Percentiles rank a stretch among this genome's conserved stretches.
These are phyloP conservation scores for Solanum etuberosum DNA, from an alignment of 257 asterid genomes.

Conservation along the genomic window DNA sequence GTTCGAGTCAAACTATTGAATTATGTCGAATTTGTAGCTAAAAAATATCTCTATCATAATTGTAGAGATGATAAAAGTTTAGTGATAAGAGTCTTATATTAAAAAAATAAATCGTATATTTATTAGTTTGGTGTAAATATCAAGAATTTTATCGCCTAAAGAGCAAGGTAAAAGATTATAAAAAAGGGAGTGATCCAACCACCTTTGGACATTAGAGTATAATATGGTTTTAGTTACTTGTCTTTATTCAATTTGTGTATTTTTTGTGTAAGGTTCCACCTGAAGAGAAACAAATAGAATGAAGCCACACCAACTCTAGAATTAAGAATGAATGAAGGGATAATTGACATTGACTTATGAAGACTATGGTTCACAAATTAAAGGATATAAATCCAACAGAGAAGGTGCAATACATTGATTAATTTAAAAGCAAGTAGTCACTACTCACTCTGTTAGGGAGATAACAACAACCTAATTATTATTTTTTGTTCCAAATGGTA, in stretches of 20 bases:
- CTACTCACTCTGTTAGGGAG: neutral
- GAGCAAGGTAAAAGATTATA: neutral
- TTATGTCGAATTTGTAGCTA: neutral
- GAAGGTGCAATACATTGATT: slow-evolving; percentile 63
- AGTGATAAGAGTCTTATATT: neutral
- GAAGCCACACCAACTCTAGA: slow-evolving; percentile 37
- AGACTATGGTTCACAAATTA: slow-evolving; percentile 13
- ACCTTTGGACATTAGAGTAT: slow-evolving; percentile 1
- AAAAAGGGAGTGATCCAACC: neutral
- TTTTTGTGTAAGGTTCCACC: slow-evolving; percentile 25
- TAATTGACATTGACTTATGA: slow-evolving; percentile 35
- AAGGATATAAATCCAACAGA: slow-evolving; percentile 43
- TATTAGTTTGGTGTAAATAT: neutral
- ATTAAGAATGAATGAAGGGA: slow-evolving; percentile 25
- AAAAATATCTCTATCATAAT: neutral
- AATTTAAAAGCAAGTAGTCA: neutral
- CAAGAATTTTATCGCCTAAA: neutral
- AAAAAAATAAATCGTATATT: neutral
- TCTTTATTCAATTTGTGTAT: slow-evolving; percentile 29
- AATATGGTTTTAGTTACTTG: neutral
- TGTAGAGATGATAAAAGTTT: neutral
- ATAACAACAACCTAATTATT: neutral
- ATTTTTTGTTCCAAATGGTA: neutral
- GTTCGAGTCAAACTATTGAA: neutral
- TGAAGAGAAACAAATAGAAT: slow-evolving; percentile 30